Base-by-base conservation (phyloP, 768 basidiomycete genomes). In the Panaeolus cyanescens region DNA sequence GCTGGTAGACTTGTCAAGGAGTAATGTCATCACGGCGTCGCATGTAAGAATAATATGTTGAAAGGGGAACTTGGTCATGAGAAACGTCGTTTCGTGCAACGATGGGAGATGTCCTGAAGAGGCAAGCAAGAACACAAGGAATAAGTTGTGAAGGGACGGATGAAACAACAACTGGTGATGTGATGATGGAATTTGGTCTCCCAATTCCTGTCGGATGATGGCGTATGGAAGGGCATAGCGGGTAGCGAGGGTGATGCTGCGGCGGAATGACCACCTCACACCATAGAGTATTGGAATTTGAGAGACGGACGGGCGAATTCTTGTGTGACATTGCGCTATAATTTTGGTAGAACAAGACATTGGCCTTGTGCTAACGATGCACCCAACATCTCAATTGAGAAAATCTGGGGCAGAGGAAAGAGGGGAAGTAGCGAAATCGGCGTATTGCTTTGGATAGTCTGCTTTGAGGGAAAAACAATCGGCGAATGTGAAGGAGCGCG, bases 371-470 rank as follows among this genome's bases (percentile, higher is more conserved):
- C 50, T 57, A 58, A 61, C 39, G 42, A 32, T 59, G 57, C 39
- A 39, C 61, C 56, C 63, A 39, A 28, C 22, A 58, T 50, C 65
- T 80, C 71, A 87, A 67, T 82, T 82, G 70, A 83, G 78, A 63
- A 87, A 76, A 59, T 77, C 74, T 62, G 81, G 81, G 31, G 80
- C 69, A 36, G 78, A 78, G 55, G 80, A 80, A 62, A 84, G 80
- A 42, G 81, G 78, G 33, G 78, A 76, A 58, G 74, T 71, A 56
- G 75, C 70, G 58, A 76, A 78, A 68, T 77, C 70, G 64, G 77
- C 72, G 64, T 77, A 75, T 59, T 68, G 72, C 62, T 60, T 62
- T 32, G 70, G 30, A 59, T 70, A 65, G 58, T 78, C 77, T 58
- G 72, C 71, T 59, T 74, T 73, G 53, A 75, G 68, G 50, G 72